phyloP scores from a whole-genome alignment of 116 monocot genomes.

The Dioscorea cayenensis region DNA sequence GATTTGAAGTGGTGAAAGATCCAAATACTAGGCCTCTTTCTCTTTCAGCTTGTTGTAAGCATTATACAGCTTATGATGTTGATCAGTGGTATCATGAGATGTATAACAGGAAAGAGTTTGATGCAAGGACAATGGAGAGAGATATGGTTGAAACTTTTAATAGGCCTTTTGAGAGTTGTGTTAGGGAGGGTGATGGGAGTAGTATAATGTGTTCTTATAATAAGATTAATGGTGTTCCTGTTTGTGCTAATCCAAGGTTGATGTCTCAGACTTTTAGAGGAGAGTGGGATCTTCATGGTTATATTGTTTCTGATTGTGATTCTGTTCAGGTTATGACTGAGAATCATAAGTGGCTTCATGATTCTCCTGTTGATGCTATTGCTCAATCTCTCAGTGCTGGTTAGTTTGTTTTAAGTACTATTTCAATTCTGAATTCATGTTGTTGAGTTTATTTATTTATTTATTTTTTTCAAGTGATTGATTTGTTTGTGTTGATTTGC shows the following conservation, averaged over 20 bases:
- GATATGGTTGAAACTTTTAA: conserved; percentile 49
- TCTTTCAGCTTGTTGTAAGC: conserved; percentile 55
- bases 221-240: conserved; percentile 48
- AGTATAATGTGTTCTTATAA: conserved; percentile 64
- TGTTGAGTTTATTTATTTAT: no score
- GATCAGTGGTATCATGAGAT: conserved; percentile 35
- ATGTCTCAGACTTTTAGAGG: conserved; percentile 29
- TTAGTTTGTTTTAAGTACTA: background rate
- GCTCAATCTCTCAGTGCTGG: conserved; percentile 33
- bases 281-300: conserved; percentile 52
- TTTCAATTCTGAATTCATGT: no score
- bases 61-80: conserved; percentile 48
- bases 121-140: conserved; percentile 26
- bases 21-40: conserved; percentile 20
- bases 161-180: conserved; percentile 41
- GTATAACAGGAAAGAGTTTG: background rate
- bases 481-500: background rate
- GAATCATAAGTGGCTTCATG: conserved; percentile 16
- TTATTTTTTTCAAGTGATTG: background rate
- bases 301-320: conserved; percentile 10
- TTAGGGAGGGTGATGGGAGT: conserved; percentile 37
- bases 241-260: conserved; percentile 29
- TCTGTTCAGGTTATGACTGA: conserved; percentile 21
- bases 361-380: conserved; percentile 22
- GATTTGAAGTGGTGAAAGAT: conserved; percentile 3